Percentiles rank a stretch among this genome's conserved stretches.
Conservation (phyloP, 306 rosid genomes). For the Alnus glutinosa region DNA sequence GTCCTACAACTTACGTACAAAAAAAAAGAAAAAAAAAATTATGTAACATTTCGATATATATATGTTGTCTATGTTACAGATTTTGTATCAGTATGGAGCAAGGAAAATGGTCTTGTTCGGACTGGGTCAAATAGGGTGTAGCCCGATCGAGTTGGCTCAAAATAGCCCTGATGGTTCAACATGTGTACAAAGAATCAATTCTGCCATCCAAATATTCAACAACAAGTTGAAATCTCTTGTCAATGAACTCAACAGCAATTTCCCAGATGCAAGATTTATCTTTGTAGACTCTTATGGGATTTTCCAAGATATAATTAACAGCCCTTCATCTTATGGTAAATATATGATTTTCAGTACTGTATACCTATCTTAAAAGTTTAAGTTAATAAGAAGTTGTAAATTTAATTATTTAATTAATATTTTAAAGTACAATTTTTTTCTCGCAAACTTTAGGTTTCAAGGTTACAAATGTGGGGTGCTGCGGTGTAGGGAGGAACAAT, state of each 20-base stretch:
- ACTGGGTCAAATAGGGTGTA: slow-evolving; percentile 90
- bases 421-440: not conserved
- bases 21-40: no score
- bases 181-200: slow-evolving; percentile 70
- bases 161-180: slow-evolving; percentile 77
- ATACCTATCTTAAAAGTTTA: no score
- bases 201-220: slow-evolving; percentile 84
- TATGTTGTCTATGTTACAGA: slow-evolving; percentile 36
- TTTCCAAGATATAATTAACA: slow-evolving; percentile 63
- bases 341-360: no score
- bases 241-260: slow-evolving; percentile 61
- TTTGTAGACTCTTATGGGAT: slow-evolving; percentile 72
- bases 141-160: slow-evolving; percentile 79
- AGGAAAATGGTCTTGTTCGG: slow-evolving; percentile 85
- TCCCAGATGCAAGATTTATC: slow-evolving; percentile 60
- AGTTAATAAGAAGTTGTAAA: no score
- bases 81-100: slow-evolving; percentile 76
- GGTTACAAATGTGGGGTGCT: slow-evolving; percentile 71
- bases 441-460: slow-evolving; percentile 56
- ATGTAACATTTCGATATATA: no score
- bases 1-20: no score
- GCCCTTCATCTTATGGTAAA: slow-evolving; percentile 75
- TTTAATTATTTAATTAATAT: no score
- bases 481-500: slow-evolving; percentile 94
- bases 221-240: slow-evolving; percentile 60